Conservation (phyloP, 1,284 basidiomycete genomes). For the Ustilago sp. region DNA sequence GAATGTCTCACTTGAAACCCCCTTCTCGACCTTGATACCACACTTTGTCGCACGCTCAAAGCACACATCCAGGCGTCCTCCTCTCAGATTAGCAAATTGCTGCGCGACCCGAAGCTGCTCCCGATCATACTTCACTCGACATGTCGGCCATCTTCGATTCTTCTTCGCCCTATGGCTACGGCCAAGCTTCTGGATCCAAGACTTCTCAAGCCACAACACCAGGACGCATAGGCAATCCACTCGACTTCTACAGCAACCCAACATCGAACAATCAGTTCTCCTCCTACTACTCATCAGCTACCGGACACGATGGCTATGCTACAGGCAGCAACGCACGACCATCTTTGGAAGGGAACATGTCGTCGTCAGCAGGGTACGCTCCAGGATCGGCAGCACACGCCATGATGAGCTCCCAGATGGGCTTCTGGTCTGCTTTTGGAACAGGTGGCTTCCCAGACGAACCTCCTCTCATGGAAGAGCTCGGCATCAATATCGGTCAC, state of each 20-base stretch:
- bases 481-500: constrained; percentile 97
- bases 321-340: constrained; percentile 46
- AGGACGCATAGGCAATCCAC: constrained; percentile 32
- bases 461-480: constrained; percentile 74
- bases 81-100: background rate
- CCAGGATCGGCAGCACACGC: constrained; percentile 48
- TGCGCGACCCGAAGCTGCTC: background rate
- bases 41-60: background rate
- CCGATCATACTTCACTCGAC: background rate
- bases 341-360: constrained; percentile 65
- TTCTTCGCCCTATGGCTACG: constrained; percentile 50
- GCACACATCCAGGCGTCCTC: background rate
- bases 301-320: constrained; percentile 41
- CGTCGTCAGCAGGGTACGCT: constrained; percentile 37
- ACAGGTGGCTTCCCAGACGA: constrained; percentile 69
- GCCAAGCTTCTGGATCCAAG: constrained; percentile 41
- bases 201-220: constrained; percentile 29
- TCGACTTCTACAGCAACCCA: constrained; percentile 49
- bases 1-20: background rate
- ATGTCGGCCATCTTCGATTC: constrained; percentile 60
- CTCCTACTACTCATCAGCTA: constrained; percentile 43
- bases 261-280: constrained; percentile 31
- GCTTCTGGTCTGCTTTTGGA: constrained; percentile 67
- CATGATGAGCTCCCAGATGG: constrained; percentile 60
- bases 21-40: background rate